Conservation (phyloP, 345 rosid genomes). For the Euphorbia pulcherrima region DNA sequence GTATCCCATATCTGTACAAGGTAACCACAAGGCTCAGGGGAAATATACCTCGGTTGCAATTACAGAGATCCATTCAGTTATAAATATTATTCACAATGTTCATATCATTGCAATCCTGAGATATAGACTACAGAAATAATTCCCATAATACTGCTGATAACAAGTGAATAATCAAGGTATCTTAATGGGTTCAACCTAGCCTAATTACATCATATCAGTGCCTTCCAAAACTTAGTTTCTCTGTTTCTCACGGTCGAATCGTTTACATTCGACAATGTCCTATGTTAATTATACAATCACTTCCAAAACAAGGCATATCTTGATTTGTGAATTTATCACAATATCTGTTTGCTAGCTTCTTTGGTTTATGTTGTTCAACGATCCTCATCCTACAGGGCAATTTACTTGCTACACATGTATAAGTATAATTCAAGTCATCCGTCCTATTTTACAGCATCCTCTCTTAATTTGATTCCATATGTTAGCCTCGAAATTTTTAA, state of each 20-base stretch:
- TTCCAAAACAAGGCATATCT: background rate
- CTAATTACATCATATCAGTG: background rate
- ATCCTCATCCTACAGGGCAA: background rate
- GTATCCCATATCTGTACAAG: slow-evolving; percentile 89
- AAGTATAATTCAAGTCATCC: background rate
- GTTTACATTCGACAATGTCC: background rate
- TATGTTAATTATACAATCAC: background rate
- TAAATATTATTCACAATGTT: background rate
- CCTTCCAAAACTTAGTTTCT: background rate
- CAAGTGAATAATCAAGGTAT: background rate
- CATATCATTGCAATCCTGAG: too few species aligned
- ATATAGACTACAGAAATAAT: background rate
- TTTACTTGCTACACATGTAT: background rate
- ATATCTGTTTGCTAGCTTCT: background rate
- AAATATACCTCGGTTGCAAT: background rate
- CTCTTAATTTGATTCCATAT: background rate
- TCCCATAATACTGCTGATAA: background rate
- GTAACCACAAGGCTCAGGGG: background rate
- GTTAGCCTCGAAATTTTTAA: background rate
- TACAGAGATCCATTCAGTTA: slow-evolving; percentile 4
- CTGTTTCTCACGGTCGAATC: background rate
- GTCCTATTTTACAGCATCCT: background rate
- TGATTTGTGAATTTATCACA: background rate
- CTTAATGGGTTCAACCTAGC: background rate
- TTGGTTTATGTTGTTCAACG: background rate